Conservation (phyloP, 202 grass and related monocot genomes). For the Setaria viridis region DNA sequence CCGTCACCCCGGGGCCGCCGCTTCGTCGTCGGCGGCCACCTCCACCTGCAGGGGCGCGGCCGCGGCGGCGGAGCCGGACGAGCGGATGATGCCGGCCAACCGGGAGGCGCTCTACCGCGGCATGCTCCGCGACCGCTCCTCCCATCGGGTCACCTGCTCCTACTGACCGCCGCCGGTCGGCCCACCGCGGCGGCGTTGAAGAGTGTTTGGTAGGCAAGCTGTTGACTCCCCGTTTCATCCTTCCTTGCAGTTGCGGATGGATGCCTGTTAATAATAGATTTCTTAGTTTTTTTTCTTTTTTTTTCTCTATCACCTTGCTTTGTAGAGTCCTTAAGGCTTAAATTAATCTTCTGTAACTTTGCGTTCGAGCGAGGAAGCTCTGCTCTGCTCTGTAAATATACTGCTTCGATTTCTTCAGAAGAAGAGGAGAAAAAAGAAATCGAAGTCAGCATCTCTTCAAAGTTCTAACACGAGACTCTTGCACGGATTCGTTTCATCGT, state of each 20-base stretch:
- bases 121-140: conserved; percentile 79
- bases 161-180: conserved; percentile 32
- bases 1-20: not conserved
- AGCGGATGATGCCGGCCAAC: conserved; percentile 74
- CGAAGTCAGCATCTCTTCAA: too few relatives aligned
- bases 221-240: conserved; percentile 41
- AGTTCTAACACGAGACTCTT: not conserved
- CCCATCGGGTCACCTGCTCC: conserved; percentile 60
- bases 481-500: not conserved
- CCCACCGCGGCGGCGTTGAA: not conserved
- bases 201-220: not conserved
- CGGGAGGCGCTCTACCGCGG: conserved; percentile 86
- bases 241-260: not conserved
- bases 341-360: not conserved
- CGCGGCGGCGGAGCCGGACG: conserved; percentile 11
- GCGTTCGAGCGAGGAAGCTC: not conserved
- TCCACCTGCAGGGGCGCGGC: conserved; percentile 40
- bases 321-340: not conserved
- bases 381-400: conserved; percentile 28
- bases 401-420: not conserved
- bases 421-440: not conserved
- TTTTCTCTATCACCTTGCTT: not conserved
- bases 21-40: not conserved
- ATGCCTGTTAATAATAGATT: not conserved
- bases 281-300: not conserved